Conservation (phyloP, 2,329 filamentous ascomycete species). For the Colletotrichum noveboracense region DNA sequence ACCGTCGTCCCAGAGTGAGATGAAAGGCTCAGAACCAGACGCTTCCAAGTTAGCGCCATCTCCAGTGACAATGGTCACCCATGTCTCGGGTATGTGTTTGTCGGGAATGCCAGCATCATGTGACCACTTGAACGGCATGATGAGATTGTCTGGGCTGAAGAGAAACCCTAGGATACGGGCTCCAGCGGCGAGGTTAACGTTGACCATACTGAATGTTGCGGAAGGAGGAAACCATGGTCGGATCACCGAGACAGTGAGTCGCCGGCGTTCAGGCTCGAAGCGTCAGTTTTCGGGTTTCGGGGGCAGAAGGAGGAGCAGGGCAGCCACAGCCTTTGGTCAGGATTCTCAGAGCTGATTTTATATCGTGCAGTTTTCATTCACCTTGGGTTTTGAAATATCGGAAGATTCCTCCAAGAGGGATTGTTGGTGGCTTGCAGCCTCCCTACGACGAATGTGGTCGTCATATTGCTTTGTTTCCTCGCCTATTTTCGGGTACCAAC, state of each 20-base stretch:
- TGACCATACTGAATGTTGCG: neutral
- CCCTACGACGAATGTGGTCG: neutral
- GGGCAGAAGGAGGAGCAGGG: neutral
- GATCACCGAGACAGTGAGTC: neutral
- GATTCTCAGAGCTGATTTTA: neutral
- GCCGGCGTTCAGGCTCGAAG: rapidly evolving
- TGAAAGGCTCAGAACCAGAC: conserved; percentile 18
- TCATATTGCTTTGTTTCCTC: neutral
- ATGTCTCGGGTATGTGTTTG: neutral
- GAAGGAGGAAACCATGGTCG: neutral
- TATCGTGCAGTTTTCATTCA: neutral
- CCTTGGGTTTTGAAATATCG: neutral
- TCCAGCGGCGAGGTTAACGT: neutral
- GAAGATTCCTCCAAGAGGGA: neutral
- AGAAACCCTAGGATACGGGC: neutral
- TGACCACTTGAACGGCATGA: neutral
- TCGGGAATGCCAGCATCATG: neutral
- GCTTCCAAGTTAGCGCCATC: neutral
- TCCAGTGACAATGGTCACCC: neutral
- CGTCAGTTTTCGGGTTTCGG: neutral
- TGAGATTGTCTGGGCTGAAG: neutral
- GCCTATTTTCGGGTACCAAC: neutral
- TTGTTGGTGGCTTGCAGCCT: neutral
- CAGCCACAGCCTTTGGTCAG: neutral
- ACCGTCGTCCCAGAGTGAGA: conserved; percentile 23